Percentiles rank a stretch among this genome's conserved stretches.
phyloP scores from a whole-genome alignment of 1,284 basidiomycete species.

The Xerocomus cyaneibrunnescens region DNA sequence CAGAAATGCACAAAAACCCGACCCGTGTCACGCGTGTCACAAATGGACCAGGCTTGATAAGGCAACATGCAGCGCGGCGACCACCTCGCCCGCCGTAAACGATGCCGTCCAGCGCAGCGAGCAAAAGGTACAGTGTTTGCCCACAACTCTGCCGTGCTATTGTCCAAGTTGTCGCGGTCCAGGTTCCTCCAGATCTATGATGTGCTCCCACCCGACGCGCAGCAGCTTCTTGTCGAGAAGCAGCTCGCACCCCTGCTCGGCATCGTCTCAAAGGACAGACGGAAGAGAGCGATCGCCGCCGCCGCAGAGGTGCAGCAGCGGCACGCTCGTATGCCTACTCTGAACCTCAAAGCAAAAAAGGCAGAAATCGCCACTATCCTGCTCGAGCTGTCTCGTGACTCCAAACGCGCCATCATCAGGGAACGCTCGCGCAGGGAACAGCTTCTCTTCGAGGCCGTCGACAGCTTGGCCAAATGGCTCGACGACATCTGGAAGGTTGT shows the following conservation, averaged over 20 bases:
- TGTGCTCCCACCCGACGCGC: slow-evolving; percentile 44
- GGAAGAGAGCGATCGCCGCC: slow-evolving; percentile 35
- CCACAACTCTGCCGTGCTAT: neutral
- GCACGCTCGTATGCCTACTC: slow-evolving; percentile 42
- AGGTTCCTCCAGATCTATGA: slow-evolving; percentile 46
- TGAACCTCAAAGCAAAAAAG: slow-evolving; percentile 54
- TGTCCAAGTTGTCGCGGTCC: neutral
- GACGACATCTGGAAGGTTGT: slow-evolving; percentile 58
- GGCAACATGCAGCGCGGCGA: neutral
- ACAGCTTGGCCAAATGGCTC: slow-evolving; percentile 55
- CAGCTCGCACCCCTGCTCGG: slow-evolving; percentile 45
- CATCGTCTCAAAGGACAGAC: slow-evolving; percentile 34
- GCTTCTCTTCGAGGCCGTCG: slow-evolving; percentile 52
- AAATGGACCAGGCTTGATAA: neutral
- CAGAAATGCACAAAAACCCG: too few relatives aligned
- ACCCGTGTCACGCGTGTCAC: neutral
- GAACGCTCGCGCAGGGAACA: slow-evolving; percentile 53
- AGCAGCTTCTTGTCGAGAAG: slow-evolving; percentile 43
- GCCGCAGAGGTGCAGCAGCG: slow-evolving; percentile 39
- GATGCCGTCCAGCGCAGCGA: slow-evolving; percentile 19
- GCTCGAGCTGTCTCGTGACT: slow-evolving; percentile 49
- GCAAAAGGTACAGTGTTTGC: slow-evolving; percentile 14
- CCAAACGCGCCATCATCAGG: slow-evolving; percentile 50
- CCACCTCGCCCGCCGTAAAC: neutral
- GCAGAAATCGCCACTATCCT: slow-evolving; percentile 51